These are phyloP conservation scores for Linderniella brevidens DNA, from an alignment of 257 asterid genomes.

Conservation along the genomic window DNA sequence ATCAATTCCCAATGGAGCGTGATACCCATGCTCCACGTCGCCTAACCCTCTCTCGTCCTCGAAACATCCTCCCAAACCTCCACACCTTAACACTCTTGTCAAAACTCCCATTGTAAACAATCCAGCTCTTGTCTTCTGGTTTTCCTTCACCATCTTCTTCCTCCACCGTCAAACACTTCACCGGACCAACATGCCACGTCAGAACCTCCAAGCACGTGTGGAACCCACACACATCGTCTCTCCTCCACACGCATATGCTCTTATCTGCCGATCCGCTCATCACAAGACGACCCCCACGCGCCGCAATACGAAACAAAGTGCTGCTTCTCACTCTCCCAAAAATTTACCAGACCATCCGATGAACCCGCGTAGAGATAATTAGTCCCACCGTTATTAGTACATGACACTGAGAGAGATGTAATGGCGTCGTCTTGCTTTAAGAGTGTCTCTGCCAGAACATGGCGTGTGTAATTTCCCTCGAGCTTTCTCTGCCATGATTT, in stretches of 20 bases:
- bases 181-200: neutral
- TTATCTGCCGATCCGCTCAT: constrained; percentile 1
- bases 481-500: constrained; percentile 77
- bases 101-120: constrained; percentile 1
- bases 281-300: neutral
- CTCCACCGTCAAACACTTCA: constrained; percentile 3
- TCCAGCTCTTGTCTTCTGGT: neutral
- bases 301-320: neutral
- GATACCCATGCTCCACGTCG: no score
- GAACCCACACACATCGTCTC: neutral
- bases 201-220: constrained; percentile 1
- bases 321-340: neutral
- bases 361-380: neutral
- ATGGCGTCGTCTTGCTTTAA: constrained; percentile 53
- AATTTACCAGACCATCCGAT: neutral
- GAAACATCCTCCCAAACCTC: no score
- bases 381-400: no score
- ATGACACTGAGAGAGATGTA: constrained; percentile 20
- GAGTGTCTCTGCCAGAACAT: constrained; percentile 48
- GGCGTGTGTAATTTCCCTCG: constrained; percentile 32
- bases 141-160: neutral
- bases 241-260: neutral
- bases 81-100: neutral
- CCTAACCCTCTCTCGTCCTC: no score
- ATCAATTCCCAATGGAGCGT: no score